A percentile compares a stretch with the other conserved stretches of the same genome.
phyloP scores from a whole-genome alignment of 352 stramenopile species.

The Globisporangium camurandrum region DNA sequence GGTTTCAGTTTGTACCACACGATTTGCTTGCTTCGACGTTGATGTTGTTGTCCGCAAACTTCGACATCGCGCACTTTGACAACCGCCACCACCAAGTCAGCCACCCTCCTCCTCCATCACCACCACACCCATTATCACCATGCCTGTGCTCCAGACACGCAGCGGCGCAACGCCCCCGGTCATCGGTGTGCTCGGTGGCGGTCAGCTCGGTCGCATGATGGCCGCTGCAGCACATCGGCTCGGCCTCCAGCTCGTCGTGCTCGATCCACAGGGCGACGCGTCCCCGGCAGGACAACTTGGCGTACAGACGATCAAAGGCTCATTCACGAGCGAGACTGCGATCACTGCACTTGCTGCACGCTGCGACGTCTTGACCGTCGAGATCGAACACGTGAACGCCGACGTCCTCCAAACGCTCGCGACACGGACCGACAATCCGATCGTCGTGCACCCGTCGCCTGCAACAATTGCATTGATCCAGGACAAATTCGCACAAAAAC shows the following conservation, averaged over 20 bases:
- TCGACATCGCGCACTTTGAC: neutral
- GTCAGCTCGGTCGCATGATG: slow-evolving; percentile 99
- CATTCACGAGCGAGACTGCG: slow-evolving; percentile 61
- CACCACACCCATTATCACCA: too few species aligned
- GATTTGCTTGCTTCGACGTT: slow-evolving; percentile 2
- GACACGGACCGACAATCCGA: slow-evolving; percentile 12
- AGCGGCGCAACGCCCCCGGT: slow-evolving; percentile 39
- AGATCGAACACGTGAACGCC: slow-evolving; percentile 99
- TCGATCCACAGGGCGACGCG: slow-evolving; percentile 85
- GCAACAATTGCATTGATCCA: slow-evolving; percentile 94
- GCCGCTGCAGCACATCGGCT: slow-evolving; percentile 93
- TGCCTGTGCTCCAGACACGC: slow-evolving; percentile 45
- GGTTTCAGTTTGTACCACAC: neutral
- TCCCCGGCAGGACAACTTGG: slow-evolving; percentile 73
- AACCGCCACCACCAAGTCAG: neutral
- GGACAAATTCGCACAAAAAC: slow-evolving; percentile 97
- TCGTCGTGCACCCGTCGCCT: slow-evolving; percentile 78
- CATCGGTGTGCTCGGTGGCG: slow-evolving; percentile 92
- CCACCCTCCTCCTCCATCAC: neutral
- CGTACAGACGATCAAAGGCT: slow-evolving; percentile 61
- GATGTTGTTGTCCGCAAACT: slow-evolving; percentile 7
- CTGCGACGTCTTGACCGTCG: slow-evolving; percentile 94
- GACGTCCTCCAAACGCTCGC: slow-evolving; percentile 87
- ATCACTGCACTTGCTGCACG: slow-evolving; percentile 65
- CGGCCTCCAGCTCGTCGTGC: slow-evolving; percentile 88